Evolutionary conservation across 2,329 filamentous ascomycete species (phyloP).

Genomic region (Fusarium phyllophilum): DNA sequence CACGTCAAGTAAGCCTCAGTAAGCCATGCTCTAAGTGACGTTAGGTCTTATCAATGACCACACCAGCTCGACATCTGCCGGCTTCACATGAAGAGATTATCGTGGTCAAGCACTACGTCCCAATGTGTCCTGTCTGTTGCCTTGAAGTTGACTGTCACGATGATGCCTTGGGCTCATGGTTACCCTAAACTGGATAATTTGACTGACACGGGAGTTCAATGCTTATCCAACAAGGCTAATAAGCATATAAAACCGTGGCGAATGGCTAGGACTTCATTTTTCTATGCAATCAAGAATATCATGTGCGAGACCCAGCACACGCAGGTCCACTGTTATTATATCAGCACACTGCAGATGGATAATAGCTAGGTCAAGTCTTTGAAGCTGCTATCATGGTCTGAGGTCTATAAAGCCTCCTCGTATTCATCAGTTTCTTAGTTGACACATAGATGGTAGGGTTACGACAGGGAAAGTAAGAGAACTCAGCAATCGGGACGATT

Average conservation of each 20-base stretch:
- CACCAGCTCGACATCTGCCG: background rate
- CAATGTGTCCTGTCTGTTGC: background rate
- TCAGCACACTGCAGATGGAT: background rate
- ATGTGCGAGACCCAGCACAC: background rate
- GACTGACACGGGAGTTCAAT: background rate
- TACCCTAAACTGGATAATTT: background rate
- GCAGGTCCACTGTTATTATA: background rate
- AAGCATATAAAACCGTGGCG: background rate
- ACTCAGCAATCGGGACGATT: background rate
- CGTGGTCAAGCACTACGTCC: background rate
- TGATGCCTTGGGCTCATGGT: background rate
- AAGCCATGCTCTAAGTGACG: conserved; percentile 13
- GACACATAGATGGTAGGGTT: background rate
- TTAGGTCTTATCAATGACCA: background rate
- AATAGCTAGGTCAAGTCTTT: background rate
- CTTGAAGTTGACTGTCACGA: background rate
- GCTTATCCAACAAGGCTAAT: background rate
- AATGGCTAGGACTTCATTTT: background rate
- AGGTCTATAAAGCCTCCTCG: background rate
- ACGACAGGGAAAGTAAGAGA: no score
- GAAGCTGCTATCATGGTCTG: background rate
- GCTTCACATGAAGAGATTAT: background rate
- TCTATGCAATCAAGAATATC: background rate
- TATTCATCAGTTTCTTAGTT: background rate
- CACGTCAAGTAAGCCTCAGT: conserved; percentile 23